These are phyloP conservation scores for Didymella arachidicola DNA, from an alignment of 2,329 filamentous ascomycete species.

Conservation along the genomic window DNA sequence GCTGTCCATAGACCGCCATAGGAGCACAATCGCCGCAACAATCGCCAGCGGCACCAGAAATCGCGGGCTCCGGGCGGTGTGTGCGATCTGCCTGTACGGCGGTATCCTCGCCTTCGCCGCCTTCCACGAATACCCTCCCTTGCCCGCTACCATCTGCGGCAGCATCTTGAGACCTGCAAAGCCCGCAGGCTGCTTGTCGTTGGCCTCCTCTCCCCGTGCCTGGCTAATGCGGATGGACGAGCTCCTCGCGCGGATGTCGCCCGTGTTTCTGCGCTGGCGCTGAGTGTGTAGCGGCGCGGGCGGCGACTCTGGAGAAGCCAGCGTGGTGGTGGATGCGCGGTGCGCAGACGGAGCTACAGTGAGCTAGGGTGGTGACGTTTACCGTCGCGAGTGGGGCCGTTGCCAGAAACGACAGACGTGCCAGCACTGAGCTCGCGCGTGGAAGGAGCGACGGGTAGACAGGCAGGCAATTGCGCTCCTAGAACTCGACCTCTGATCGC, in stretches of 20 bases:
- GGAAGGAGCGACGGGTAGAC: constrained; percentile 13
- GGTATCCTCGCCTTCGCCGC: constrained; percentile 81
- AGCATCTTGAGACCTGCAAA: constrained; percentile 67
- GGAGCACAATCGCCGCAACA: constrained; percentile 73
- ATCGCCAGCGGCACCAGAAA: constrained; percentile 78
- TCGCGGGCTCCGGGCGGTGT: constrained; percentile 76
- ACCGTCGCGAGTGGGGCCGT: constrained; percentile 13
- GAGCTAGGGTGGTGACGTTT: constrained; percentile 16
- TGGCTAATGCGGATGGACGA: constrained; percentile 45
- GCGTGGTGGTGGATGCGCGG: constrained; percentile 32
- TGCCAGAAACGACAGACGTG: constrained; percentile 19
- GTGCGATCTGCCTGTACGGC: constrained; percentile 69
- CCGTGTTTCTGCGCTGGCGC: constrained; percentile 38
- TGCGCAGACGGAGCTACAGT: constrained; percentile 15
- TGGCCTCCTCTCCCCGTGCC: constrained; percentile 37
- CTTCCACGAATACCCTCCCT: constrained; percentile 82
- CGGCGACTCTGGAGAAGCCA: constrained; percentile 38
- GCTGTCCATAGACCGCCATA: constrained; percentile 86
- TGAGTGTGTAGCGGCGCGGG: constrained; percentile 41
- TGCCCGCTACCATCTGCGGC: constrained; percentile 69
- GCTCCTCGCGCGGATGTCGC: constrained; percentile 41
- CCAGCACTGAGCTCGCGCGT: constrained; percentile 1
- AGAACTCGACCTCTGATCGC: neutral
- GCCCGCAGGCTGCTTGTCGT: constrained; percentile 33
- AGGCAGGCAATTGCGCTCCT: constrained; percentile 9